Evolutionary conservation across 208 protist genomes (phyloP).

Genomic region (Crithidia fasciculata): DNA sequence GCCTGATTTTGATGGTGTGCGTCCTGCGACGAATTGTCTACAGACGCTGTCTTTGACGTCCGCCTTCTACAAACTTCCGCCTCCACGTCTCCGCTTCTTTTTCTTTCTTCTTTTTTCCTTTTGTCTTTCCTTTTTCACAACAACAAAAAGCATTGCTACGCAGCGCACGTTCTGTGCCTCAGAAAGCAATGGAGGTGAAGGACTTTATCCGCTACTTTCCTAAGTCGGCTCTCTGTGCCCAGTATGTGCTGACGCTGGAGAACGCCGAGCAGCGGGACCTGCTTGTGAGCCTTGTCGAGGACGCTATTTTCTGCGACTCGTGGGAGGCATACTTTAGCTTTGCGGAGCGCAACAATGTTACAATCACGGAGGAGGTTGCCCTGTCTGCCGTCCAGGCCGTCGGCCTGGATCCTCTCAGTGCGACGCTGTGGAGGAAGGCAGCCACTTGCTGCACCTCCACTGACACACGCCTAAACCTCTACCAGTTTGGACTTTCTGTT

Average conservation of each 20-base stretch:
- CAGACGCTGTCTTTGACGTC: too few relatives aligned
- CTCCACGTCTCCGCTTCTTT: too few relatives aligned
- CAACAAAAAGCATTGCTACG: background rate
- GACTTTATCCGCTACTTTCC: slow-evolving; percentile 32
- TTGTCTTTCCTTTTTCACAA: background rate
- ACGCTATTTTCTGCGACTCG: slow-evolving; percentile 77
- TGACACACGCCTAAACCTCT: slow-evolving; percentile 61
- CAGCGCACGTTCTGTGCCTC: background rate
- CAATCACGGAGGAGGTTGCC: slow-evolving; percentile 61
- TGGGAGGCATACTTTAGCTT: slow-evolving; percentile 84
- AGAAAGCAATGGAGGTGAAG: slow-evolving; percentile 13
- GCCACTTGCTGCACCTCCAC: slow-evolving; percentile 36
- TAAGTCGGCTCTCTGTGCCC: slow-evolving; percentile 53
- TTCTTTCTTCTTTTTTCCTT: slow-evolving; percentile 16
- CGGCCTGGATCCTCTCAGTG: slow-evolving; percentile 78
- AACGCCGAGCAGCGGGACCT: slow-evolving; percentile 53
- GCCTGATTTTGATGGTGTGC: too few relatives aligned
- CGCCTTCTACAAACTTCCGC: too few relatives aligned
- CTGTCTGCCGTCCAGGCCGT: slow-evolving; percentile 72
- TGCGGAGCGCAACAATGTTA: slow-evolving; percentile 45
- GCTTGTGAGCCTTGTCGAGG: slow-evolving; percentile 61
- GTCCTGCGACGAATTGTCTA: too few relatives aligned
- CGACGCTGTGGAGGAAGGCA: slow-evolving; percentile 68
- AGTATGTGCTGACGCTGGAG: slow-evolving; percentile 51
- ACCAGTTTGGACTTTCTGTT: slow-evolving; percentile 69